Percentiles rank a stretch among this genome's conserved stretches.
Conservation (phyloP, 139 green algal species). For the Asterochloris sp. region DNA sequence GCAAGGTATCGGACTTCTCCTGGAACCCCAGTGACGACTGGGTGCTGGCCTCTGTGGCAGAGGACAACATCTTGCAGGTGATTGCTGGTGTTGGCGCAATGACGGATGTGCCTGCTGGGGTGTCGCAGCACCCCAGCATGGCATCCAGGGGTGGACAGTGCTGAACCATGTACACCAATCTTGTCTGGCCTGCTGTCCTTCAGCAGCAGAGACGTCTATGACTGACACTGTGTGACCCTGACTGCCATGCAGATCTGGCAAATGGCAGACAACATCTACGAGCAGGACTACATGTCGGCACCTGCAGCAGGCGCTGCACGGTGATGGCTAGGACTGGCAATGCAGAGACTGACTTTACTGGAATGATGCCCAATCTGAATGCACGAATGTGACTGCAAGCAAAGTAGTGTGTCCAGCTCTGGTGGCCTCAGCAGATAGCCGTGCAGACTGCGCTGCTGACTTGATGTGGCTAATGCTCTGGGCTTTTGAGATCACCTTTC, state of each 20-base stretch:
- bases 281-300: slow-evolving; percentile 37
- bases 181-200: neutral
- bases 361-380: too few relatives aligned
- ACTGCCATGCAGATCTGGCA: slow-evolving; percentile 76
- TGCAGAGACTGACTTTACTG: too few relatives aligned
- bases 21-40: slow-evolving; percentile 94
- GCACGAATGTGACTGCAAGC: too few relatives aligned
- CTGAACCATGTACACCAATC: neutral
- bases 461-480: too few relatives aligned
- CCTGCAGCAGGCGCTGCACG: neutral
- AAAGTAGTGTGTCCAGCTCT: too few relatives aligned
- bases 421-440: too few relatives aligned
- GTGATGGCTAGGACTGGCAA: too few relatives aligned
- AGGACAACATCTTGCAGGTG: slow-evolving; percentile 99
- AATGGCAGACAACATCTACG: slow-evolving; percentile 93
- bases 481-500: too few relatives aligned
- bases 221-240: neutral
- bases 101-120: neutral
- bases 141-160: neutral
- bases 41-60: slow-evolving; percentile 92
- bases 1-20: slow-evolving; percentile 92
- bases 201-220: neutral
- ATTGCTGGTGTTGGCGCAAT: neutral
- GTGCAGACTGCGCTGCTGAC: too few relatives aligned
- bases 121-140: neutral